Evolutionary conservation across 2,329 filamentous ascomycete species (phyloP), one percentile per base, ranked within the genome.

Genomic region (Fonsecaea multimorphosa): DNA sequence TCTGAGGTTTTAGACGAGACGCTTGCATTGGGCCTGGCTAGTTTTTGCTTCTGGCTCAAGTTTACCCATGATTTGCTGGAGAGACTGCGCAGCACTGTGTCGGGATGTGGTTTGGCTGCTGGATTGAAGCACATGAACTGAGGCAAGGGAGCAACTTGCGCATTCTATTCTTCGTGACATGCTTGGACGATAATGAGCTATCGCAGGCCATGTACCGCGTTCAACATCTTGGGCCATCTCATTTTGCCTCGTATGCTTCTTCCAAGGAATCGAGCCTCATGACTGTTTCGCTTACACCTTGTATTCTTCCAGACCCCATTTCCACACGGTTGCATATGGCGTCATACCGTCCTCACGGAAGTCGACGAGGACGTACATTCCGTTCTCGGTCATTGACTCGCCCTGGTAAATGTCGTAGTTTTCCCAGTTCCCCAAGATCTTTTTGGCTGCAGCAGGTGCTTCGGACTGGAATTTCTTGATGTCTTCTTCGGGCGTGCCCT

Each of bases 271-370:
- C 44, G 3, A 24, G 24, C 44, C 19, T 9, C 22, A 14, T 49
- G 19, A 16, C 22, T 12, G 3, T 58, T n/a, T 34, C 16, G 29
- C 71, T 77, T 94, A 99, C 74, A 98, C 93, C 91, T 99, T 98
- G 85, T 88, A 88, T 84, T 90, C 89, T 74, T 83, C 84, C 71
- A 98, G 82, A 77, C 94, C 95, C 83, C 97, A 91, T 88, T 98
- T 97, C 94, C 93, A 98, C 84, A 96, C 83, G 73, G 88, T 91
- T 75, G 96, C 85, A 78, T 86, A 99, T 67, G 95, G 95, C 63
- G 94, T 98, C 73, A 90, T 80, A 80, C 95, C 95, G 75, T 98
- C 95, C 80, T 97, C 93, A 75, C 95, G 94, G 88, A 97, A 99
- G 61, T 63, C 55, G 51, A 32, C 51, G 27, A 66, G 36, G 62